Percentiles rank a stretch among this genome's conserved stretches.
Conservation (phyloP, 257 asterid genomes). For the Nicotiana obtusifolia region DNA sequence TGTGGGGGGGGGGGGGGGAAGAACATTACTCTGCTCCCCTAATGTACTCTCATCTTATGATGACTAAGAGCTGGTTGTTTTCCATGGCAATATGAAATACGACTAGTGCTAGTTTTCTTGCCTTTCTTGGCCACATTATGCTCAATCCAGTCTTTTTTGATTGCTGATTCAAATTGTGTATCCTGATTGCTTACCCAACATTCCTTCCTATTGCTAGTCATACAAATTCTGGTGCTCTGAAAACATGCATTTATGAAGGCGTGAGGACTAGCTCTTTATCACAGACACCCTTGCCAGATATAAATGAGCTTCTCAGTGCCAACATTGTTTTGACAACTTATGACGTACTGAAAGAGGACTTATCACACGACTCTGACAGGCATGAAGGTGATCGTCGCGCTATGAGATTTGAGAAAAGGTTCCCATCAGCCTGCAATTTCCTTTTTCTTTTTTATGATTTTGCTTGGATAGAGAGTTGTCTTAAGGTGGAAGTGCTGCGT, state of each 20-base stretch:
- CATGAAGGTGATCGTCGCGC: too few species aligned
- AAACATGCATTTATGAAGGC: slow-evolving; percentile 75
- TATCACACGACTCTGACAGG: too few species aligned
- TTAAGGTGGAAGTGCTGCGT: too few species aligned
- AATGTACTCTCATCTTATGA: not conserved
- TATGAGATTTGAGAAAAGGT: too few species aligned
- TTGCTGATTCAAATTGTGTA: slow-evolving; percentile 16
- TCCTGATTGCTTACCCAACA: slow-evolving; percentile 11
- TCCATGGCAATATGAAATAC: not conserved
- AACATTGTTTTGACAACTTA: slow-evolving; percentile 88
- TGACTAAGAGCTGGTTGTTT: not conserved
- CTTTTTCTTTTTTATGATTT: too few species aligned
- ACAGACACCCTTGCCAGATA: slow-evolving; percentile 44
- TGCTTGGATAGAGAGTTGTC: too few species aligned
- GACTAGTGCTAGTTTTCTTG: not conserved
- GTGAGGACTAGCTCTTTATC: slow-evolving; percentile 48
- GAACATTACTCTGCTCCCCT: not conserved
- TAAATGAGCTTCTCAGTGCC: slow-evolving; percentile 64
- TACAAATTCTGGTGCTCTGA: slow-evolving; percentile 66
- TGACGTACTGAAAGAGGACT: slow-evolving; percentile 87
- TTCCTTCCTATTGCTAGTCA: slow-evolving; percentile 46
- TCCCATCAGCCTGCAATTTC: too few species aligned
- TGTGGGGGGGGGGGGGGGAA: too few species aligned
- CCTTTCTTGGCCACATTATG: not conserved
- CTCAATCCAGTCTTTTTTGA: slow-evolving; percentile 5